Evolutionary conservation across 352 stramenopile species (phyloP), one percentile per base, ranked within the genome.

Genomic region (Phytophthora hibernalis): DNA sequence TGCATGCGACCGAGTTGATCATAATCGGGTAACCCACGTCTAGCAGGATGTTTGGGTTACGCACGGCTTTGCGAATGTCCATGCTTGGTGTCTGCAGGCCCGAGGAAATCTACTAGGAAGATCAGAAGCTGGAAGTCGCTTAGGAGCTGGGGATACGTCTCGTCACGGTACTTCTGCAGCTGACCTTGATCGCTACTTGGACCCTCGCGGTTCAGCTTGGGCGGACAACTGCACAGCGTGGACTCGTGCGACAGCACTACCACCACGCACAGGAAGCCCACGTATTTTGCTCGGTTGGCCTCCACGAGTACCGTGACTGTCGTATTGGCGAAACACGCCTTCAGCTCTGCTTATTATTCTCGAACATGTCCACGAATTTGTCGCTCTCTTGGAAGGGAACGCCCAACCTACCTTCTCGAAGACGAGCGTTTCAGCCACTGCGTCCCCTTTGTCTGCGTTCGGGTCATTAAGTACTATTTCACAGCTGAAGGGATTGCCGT

Each of bases 361-460:
- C 94, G 37, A 98, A 98, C 97, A 99, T 99, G 59, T 98, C 96
- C 78, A 99, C 97, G 74, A 96, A 99, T 72, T 99, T 95, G 72
- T 98, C 87, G 62, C 87, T 98, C 37, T 99, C 84, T 82, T 99
- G 96, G 79, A 99, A 99, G 13, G 96, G 67, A 99, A 98, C 37
- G 99, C 97, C 97, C 97, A 99, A 31, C 97, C 97, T 13, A 99
- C 96, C 68, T 97, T 97, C n/a, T 92, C 73, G 24, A 96, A 76
- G 38, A 95, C 95, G 11, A 98, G 76, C 52, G 95, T 81, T 61
- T 86, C 75, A 0, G 96, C 92, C 2, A 99, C 81, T 1, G 77
- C 79, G 60, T 97, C 88, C 21, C 94, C 81, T 21, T 90, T 91
- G 51, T 97, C 87, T 31, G 75, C 87, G 15, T 96, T 76, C 22